phyloP scores from a whole-genome alignment of 1,139 yeast genomes.

The Nadsonia starkeyi-henricii region DNA sequence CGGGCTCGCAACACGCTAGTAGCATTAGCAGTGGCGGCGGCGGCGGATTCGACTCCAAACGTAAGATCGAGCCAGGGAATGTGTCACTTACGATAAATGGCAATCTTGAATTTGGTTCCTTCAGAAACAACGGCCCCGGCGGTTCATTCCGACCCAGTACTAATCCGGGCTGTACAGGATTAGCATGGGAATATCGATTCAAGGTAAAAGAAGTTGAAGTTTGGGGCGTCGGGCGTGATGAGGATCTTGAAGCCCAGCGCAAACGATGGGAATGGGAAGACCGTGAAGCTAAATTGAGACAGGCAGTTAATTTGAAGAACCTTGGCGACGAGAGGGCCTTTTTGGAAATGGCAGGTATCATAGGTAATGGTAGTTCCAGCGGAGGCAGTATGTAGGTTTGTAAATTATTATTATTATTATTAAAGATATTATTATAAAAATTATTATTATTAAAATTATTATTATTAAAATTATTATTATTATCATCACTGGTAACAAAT shows the following conservation, averaged over 20 bases:
- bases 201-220: conserved; percentile 67
- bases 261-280: conserved; percentile 88
- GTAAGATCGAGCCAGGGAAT: conserved; percentile 33
- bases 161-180: conserved; percentile 12
- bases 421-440: no score
- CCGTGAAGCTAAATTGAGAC: conserved; percentile 67
- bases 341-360: conserved; percentile 80
- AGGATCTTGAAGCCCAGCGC: conserved; percentile 62
- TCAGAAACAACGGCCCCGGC: conserved; percentile 51
- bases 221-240: conserved; percentile 78
- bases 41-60: conserved; percentile 9
- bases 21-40: conserved; percentile 5
- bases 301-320: conserved; percentile 47
- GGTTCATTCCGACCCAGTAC: conserved; percentile 28
- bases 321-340: conserved; percentile 76
- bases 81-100: conserved; percentile 69
- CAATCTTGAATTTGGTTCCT: conserved; percentile 65
- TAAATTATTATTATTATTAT: background rate
- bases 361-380: conserved; percentile 51
- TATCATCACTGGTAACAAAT: no score
- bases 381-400: conserved; percentile 41
- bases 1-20: conserved; percentile 9
- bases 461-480: no score
- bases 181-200: conserved; percentile 57
- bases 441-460: background rate